Evolutionary conservation across 805 yeast species (phyloP).

Genomic region (Kuraishia borneana): DNA sequence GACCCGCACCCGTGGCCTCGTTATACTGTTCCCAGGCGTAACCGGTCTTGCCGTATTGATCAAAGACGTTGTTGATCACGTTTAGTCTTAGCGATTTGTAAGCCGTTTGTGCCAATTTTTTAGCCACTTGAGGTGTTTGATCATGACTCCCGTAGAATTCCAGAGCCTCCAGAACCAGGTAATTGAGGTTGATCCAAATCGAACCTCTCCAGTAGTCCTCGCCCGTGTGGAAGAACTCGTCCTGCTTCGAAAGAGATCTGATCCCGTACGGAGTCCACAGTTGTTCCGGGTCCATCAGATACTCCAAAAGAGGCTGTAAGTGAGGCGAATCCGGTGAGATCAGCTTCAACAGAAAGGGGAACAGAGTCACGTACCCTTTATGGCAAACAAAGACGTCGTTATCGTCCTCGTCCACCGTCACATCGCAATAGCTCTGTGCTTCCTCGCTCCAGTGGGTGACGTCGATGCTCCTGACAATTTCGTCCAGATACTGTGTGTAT

Average conservation of each 20-base stretch:
- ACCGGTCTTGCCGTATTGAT: slow-evolving; percentile 68
- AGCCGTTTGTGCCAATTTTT: slow-evolving; percentile 28
- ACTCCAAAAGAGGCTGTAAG: slow-evolving; percentile 39
- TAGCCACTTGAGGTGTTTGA: slow-evolving; percentile 18
- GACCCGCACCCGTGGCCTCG: slow-evolving; percentile 60
- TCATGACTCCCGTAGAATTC: slow-evolving; percentile 34
- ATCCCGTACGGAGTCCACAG: slow-evolving; percentile 75
- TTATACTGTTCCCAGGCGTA: slow-evolving; percentile 88
- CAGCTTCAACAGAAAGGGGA: slow-evolving; percentile 74
- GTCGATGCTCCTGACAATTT: slow-evolving; percentile 55
- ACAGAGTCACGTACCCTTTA: slow-evolving; percentile 75
- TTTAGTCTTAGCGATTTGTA: slow-evolving; percentile 55
- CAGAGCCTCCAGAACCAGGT: slow-evolving; percentile 64
- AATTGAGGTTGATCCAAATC: slow-evolving; percentile 88
- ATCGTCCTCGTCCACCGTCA: slow-evolving; percentile 64
- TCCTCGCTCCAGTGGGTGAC: slow-evolving; percentile 71
- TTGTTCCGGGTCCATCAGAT: slow-evolving; percentile 58
- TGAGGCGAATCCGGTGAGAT: slow-evolving; percentile 37
- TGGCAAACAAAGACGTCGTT: slow-evolving; percentile 64
- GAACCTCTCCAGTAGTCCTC: slow-evolving; percentile 97
- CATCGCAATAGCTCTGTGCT: slow-evolving; percentile 67
- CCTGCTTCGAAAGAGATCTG: slow-evolving; percentile 64
- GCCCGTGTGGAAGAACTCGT: slow-evolving; percentile 54
- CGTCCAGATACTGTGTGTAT: slow-evolving; percentile 41
- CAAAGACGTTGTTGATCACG: slow-evolving; percentile 54